phyloP scores from a whole-genome alignment of 345 rosid species.

The Cardamine occulta region DNA sequence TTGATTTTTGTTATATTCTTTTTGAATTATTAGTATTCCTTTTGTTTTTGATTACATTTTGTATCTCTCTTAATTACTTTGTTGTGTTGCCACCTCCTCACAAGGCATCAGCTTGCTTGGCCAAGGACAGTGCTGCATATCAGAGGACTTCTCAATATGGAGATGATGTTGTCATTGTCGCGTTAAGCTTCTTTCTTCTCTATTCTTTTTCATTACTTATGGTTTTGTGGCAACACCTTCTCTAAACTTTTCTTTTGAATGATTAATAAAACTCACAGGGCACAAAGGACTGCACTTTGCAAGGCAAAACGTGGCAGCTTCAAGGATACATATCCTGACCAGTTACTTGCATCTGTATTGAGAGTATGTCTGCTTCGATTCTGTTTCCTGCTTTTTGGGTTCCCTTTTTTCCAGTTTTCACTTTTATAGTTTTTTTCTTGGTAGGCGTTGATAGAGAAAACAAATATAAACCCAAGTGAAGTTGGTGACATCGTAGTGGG shows the following conservation, averaged over 20 bases:
- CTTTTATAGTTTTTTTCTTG: constrained; percentile 11
- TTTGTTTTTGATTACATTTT: background rate
- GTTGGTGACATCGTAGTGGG: constrained; percentile 99
- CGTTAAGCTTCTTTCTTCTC: constrained; percentile 57
- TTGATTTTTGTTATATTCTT: background rate
- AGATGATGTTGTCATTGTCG: constrained; percentile 88
- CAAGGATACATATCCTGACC: constrained; percentile 88
- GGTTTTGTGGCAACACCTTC: background rate
- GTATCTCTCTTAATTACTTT: background rate
- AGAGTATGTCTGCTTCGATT: constrained; percentile 49
- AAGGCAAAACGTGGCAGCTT: constrained; percentile 87
- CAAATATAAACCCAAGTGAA: constrained; percentile 80
- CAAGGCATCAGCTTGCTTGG: constrained; percentile 76
- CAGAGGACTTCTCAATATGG: constrained; percentile 69
- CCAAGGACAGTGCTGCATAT: constrained; percentile 78
- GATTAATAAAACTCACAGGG: constrained; percentile 48
- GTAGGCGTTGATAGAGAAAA: constrained; percentile 85
- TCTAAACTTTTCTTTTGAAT: background rate
- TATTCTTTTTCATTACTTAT: background rate
- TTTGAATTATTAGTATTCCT: background rate
- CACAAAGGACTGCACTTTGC: constrained; percentile 81
- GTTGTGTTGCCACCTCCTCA: background rate
- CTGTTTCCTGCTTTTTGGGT: background rate
- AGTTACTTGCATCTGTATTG: constrained; percentile 82
- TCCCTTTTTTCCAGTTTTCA: background rate